phyloP scores from a whole-genome alignment of 177 flowering plant species.

The Vitis hybrid region DNA sequence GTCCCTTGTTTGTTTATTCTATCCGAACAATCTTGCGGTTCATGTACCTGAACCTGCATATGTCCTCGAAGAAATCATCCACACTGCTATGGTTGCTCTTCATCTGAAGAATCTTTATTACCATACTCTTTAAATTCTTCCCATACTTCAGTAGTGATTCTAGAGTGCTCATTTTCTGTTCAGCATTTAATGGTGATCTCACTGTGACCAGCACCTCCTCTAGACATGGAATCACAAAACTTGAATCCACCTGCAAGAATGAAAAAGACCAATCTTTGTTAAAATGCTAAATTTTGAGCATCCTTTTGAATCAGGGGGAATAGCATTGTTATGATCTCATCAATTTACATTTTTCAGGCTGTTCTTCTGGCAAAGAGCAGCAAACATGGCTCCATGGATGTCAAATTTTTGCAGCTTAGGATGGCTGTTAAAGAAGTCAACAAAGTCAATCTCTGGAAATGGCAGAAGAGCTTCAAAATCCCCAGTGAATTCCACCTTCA shows the following conservation, averaged over 20 bases:
- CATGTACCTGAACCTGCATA: conserved; percentile 60
- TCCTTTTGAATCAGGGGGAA: too few species aligned
- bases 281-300: background rate
- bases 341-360: conserved; percentile 73
- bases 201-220: conserved; percentile 68
- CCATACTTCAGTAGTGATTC: conserved; percentile 69
- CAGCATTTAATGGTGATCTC: conserved; percentile 82
- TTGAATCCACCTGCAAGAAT: conserved; percentile 56
- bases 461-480: conserved; percentile 58
- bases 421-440: conserved; percentile 77
- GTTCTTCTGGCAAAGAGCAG: conserved; percentile 78
- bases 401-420: conserved; percentile 69
- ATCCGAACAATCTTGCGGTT: conserved; percentile 55
- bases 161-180: conserved; percentile 78
- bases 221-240: conserved; percentile 63
- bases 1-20: conserved; percentile 31
- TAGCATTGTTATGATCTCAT: background rate
- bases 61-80: conserved; percentile 89
- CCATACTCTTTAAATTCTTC: conserved; percentile 53
- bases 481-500: conserved; percentile 93
- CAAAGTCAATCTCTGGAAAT: conserved; percentile 85
- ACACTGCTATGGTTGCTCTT: conserved; percentile 73
- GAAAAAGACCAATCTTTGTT: background rate
- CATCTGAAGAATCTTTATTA: conserved; percentile 77
- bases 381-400: conserved; percentile 92